These are phyloP conservation scores for Xylaria sp. DNA, from an alignment of 495 filamentous ascomycete species.

Conservation along the genomic window DNA sequence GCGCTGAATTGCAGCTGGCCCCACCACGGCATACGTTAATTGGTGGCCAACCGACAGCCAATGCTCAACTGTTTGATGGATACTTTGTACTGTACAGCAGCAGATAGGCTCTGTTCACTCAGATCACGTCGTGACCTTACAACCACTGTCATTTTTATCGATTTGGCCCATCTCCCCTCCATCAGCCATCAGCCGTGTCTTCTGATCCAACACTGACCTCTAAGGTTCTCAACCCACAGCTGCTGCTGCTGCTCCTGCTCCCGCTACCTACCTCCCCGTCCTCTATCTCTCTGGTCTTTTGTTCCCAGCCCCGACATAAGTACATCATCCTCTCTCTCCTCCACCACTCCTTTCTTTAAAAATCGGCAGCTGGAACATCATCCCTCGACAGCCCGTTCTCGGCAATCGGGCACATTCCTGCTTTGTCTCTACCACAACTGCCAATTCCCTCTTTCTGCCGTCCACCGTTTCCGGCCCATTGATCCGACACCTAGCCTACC, in stretches of 20 bases:
- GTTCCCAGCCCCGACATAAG: background rate
- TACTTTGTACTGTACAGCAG: background rate
- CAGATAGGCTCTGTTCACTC: constrained; percentile 1
- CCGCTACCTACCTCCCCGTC: background rate
- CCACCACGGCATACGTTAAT: background rate
- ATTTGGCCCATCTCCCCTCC: constrained; percentile 18
- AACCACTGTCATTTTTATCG: constrained; percentile 12
- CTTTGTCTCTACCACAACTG: constrained; percentile 14
- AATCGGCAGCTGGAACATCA: background rate
- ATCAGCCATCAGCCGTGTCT: constrained; percentile 19
- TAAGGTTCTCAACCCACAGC: background rate
- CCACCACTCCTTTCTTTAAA: background rate
- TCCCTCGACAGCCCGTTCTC: background rate
- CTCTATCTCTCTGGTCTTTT: background rate
- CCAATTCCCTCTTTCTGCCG: background rate
- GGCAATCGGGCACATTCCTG: background rate
- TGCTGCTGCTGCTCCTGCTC: background rate
- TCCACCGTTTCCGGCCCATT: background rate
- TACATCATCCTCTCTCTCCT: too few species aligned
- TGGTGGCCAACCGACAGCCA: background rate
- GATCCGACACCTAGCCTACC: background rate
- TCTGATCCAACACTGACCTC: constrained; percentile 18
- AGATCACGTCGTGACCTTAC: background rate
- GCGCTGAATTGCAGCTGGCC: too few species aligned
- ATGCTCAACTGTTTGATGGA: background rate